Evolutionary conservation across 2,329 filamentous ascomycete genomes (phyloP).

Genomic region (Aspergillus arachidicola): DNA sequence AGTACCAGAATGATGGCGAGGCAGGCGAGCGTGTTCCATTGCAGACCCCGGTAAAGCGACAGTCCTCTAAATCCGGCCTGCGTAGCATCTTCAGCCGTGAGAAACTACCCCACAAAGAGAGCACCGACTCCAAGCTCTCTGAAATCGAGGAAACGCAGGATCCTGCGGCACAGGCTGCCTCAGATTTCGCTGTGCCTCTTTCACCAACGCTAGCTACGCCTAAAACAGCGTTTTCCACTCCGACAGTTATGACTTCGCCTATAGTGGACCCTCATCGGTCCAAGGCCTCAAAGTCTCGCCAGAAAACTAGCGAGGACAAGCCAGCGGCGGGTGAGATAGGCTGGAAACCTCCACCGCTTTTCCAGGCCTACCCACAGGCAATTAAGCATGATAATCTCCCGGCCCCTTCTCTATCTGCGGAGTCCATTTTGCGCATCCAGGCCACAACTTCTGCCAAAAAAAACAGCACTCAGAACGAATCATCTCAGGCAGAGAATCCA

Average conservation of each 20-base stretch:
- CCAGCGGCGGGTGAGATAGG: conserved; percentile 28
- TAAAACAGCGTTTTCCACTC: conserved; percentile 28
- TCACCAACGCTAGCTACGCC: conserved; percentile 33
- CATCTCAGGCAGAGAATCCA: conserved; percentile 21
- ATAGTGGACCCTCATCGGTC: conserved; percentile 22
- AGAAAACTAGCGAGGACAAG: conserved; percentile 27
- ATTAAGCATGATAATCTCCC: conserved; percentile 73
- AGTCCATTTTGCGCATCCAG: conserved; percentile 65
- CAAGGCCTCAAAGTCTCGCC: conserved; percentile 24
- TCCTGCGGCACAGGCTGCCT: conserved; percentile 18
- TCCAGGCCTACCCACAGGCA: conserved; percentile 84
- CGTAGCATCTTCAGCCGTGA: conserved; percentile 41
- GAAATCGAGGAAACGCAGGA: conserved; percentile 35
- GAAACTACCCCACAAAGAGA: conserved; percentile 32
- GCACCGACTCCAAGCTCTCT: conserved; percentile 32
- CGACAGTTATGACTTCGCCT: conserved; percentile 28
- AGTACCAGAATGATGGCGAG: conserved; percentile 31
- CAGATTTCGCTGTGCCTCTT: conserved; percentile 22
- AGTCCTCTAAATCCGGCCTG: conserved; percentile 41
- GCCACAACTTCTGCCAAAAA: conserved; percentile 29
- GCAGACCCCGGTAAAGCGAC: conserved; percentile 33
- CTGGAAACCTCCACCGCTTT: conserved; percentile 75
- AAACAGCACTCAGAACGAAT: conserved; percentile 14
- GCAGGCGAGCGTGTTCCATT: conserved; percentile 35
- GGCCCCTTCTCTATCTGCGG: conserved; percentile 68